phyloP scores from a whole-genome alignment of 2,329 filamentous ascomycete genomes.

The Pezicula neosporulosa region DNA sequence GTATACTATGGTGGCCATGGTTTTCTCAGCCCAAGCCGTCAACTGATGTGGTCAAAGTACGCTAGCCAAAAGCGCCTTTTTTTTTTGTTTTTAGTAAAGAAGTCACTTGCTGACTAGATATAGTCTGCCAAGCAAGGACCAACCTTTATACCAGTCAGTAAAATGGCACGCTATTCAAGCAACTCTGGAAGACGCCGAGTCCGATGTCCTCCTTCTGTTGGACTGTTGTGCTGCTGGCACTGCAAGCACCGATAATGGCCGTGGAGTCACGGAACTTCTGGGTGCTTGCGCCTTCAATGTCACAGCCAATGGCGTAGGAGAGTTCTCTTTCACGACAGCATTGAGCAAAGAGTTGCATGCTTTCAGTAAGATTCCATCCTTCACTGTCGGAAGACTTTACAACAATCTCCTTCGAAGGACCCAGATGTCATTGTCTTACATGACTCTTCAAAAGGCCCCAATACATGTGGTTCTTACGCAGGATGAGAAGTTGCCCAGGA shows the following conservation, averaged over 20 bases:
- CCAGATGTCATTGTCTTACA: background rate
- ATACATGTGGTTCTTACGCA: background rate
- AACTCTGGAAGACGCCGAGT: slow-evolving; percentile 54
- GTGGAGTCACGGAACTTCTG: background rate
- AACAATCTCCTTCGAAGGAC: background rate
- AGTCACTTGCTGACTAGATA: background rate
- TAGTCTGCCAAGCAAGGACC: background rate
- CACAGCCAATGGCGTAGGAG: background rate
- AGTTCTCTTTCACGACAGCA: background rate
- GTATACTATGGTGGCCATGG: slow-evolving; percentile 8
- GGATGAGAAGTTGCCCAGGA: background rate
- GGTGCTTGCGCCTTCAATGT: background rate
- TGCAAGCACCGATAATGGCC: background rate
- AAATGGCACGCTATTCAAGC: slow-evolving; percentile 57
- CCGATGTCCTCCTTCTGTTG: slow-evolving; percentile 55
- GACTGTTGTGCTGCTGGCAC: slow-evolving; percentile 45
- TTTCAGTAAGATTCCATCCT: background rate
- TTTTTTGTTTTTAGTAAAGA: too few species aligned
- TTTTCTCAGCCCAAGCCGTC: background rate
- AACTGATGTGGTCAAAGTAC: slow-evolving; percentile 5
- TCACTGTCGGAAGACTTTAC: background rate
- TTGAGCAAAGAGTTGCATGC: background rate
- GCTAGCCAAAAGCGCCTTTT: background rate
- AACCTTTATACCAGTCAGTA: slow-evolving; percentile 23
- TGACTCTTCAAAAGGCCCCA: background rate